Evolutionary conservation across 2,329 filamentous ascomycete genomes (phyloP), one percentile per base, ranked within the genome.

Genomic region (Rhynchosporium secalis): DNA sequence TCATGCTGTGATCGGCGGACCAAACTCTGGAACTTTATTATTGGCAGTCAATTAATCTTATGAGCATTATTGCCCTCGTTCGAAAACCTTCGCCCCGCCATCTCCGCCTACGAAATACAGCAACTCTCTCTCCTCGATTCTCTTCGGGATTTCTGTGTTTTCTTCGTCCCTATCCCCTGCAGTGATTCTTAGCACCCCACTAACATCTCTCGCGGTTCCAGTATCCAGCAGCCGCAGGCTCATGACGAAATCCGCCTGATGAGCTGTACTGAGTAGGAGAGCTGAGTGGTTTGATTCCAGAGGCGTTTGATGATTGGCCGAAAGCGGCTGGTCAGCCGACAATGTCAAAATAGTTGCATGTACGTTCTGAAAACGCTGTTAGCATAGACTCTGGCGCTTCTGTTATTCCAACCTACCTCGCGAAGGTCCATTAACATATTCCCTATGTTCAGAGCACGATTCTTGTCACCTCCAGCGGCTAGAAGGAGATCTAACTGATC

Each of bases 151-250:
- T 36, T 72, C 71, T 9, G 66, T 62, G 57, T 65, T 70, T 47
- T 68, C 71, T 29, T 72, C 73, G 29, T 15, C 75, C 20, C 61
- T 51, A 13, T 70, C 78, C 3, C 87, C 87, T 49, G 81, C 80
- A 20, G 89, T 93, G 56, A 95, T 81, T 68, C 92, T 83, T 66
- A 97, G 72, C 48, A 96, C 92, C 2, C 94, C 94, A 76, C 91
- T 96, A 38, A 98, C 91, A 76, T 97, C 94, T 73, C 84, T 88
- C 65, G 94, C 93, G n/a, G 87, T 87, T 0, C 94, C 94, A 0
- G 92, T 96, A 72, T 96, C 92, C 64, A 98, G 76, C 71, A 88
- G 82, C 58, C 93, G 81, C 62, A 95, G 78, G 65, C 90, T 85
- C 70, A 96, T 76, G 3, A 94, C 82, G 65, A 83, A 79, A n/a